Evolutionary conservation across 1,139 yeast species (phyloP).

Genomic region (Sugiyamaella castrensis): DNA sequence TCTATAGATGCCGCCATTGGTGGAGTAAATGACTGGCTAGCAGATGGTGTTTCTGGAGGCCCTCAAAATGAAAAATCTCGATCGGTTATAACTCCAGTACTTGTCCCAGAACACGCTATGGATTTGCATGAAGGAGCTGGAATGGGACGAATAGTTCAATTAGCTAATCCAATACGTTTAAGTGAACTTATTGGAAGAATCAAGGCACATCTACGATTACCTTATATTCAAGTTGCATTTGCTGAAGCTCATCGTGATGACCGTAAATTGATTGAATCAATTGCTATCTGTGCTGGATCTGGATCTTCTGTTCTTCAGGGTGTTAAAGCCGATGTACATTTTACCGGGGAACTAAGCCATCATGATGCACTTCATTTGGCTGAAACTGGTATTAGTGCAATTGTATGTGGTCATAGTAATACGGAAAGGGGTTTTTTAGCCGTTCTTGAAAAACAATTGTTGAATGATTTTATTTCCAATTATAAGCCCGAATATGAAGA

Average conservation of each 20-base stretch:
- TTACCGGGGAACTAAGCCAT: slow-evolving; percentile 92
- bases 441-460: slow-evolving; percentile 50
- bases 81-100: slow-evolving; percentile 22
- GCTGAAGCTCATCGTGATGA: slow-evolving; percentile 34
- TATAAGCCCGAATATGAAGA: slow-evolving; percentile 33
- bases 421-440: slow-evolving; percentile 83
- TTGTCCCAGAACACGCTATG: slow-evolving; percentile 11
- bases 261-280: slow-evolving; percentile 32
- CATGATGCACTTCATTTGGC: slow-evolving; percentile 75
- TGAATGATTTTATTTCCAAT: slow-evolving; percentile 40
- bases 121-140: slow-evolving; percentile 57
- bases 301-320: slow-evolving; percentile 71
- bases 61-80: slow-evolving; percentile 28
- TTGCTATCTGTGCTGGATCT: slow-evolving; percentile 97
- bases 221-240: slow-evolving; percentile 64
- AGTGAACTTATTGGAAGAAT: slow-evolving; percentile 49
- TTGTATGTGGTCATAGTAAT: slow-evolving; percentile 84
- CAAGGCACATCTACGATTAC: slow-evolving; percentile 53
- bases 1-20: slow-evolving; percentile 89
- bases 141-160: slow-evolving; percentile 71
- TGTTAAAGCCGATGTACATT: slow-evolving; percentile 67
- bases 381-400: slow-evolving; percentile 71
- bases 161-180: slow-evolving; percentile 47
- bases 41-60: slow-evolving; percentile 51
- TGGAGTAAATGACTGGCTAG: slow-evolving; percentile 93